These are phyloP conservation scores for Hymenoscyphus infarciens DNA, from an alignment of 2,329 filamentous ascomycete genomes.

Conservation along the genomic window DNA sequence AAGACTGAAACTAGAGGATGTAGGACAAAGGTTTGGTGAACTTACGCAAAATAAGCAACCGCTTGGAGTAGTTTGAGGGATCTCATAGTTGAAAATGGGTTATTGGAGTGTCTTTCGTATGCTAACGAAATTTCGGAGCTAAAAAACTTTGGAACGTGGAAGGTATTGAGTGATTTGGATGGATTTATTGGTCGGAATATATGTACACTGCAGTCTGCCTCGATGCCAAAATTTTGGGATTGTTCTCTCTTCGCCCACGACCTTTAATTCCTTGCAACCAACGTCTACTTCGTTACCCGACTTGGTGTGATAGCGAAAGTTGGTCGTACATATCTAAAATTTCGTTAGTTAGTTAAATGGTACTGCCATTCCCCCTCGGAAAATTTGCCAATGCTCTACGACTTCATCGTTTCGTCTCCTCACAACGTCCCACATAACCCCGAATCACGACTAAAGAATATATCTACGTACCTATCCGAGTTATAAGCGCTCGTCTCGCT, in stretches of 20 bases:
- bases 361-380: background rate
- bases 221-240: background rate
- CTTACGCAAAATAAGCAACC: background rate
- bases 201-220: background rate
- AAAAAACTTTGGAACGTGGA: background rate
- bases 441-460: constrained; percentile 8
- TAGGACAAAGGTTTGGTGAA: background rate
- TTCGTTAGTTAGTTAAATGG: constrained; percentile 13
- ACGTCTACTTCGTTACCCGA: constrained; percentile 23
- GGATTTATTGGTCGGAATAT: constrained; percentile 1
- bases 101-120: background rate
- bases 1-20: constrained; percentile 36
- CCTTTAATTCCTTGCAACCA: background rate
- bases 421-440: background rate
- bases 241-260: background rate
- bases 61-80: background rate
- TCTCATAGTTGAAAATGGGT: background rate
- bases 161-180: background rate
- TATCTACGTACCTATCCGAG: constrained; percentile 67
- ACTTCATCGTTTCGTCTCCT: background rate
- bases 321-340: constrained; percentile 70
- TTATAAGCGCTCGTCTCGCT: constrained; percentile 83
- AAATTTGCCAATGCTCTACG: background rate
- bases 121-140: too few species aligned
- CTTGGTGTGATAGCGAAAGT: constrained; percentile 72